Evolutionary conservation across 805 yeast genomes (phyloP).

Genomic region (Candida odintsovae): DNA sequence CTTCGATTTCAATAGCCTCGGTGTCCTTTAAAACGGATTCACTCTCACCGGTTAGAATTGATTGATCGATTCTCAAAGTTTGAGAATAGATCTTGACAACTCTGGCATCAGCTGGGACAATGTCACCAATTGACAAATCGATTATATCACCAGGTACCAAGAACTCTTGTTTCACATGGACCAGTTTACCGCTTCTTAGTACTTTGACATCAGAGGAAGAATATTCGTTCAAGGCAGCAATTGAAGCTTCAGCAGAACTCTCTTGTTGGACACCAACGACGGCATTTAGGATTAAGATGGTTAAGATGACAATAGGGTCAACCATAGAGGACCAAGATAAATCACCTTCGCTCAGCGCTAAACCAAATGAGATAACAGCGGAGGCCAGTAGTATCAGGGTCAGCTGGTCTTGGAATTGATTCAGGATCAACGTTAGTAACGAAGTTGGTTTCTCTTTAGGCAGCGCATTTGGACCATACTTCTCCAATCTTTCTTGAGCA

Average conservation of each 20-base stretch:
- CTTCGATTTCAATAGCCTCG: conserved; percentile 20
- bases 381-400: conserved; percentile 29
- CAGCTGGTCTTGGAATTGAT: conserved; percentile 32
- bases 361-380: conserved; percentile 27
- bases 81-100: conserved; percentile 32
- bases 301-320: conserved; percentile 37
- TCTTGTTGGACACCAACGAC: conserved; percentile 47
- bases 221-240: conserved; percentile 42
- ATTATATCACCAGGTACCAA: conserved; percentile 44
- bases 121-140: conserved; percentile 32
- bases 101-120: conserved; percentile 45
- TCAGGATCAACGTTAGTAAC: conserved; percentile 27
- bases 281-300: conserved; percentile 40
- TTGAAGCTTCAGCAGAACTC: conserved; percentile 44
- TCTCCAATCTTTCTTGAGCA: conserved; percentile 12
- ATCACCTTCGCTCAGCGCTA: conserved; percentile 27
- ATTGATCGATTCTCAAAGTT: conserved; percentile 38
- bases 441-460: conserved; percentile 34
- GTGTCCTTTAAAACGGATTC: conserved; percentile 33
- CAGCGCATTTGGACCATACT: conserved; percentile 23
- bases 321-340: conserved; percentile 28
- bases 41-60: conserved; percentile 45
- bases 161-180: conserved; percentile 35
- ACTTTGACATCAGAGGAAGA: conserved; percentile 43
- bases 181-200: conserved; percentile 35